Evolutionary conservation across 1,284 basidiomycete species (phyloP).

Genomic region (Leccinum subrobustum): DNA sequence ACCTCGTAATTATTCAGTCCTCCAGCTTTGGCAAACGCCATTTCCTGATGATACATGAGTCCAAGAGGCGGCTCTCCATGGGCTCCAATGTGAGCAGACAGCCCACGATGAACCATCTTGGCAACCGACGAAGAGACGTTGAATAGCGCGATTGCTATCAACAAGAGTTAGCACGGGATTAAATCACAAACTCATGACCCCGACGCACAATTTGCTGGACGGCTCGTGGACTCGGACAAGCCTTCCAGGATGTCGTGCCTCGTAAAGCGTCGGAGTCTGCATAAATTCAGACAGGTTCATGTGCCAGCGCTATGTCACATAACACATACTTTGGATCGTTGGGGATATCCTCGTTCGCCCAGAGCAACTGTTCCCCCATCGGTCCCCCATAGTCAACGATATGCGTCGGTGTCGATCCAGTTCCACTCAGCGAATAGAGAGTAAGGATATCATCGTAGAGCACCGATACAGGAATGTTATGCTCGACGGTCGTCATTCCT

Average conservation of each 20-base stretch:
- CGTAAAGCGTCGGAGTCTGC: slow-evolving; percentile 58
- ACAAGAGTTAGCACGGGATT: slow-evolving; percentile 6
- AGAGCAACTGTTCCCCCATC: slow-evolving; percentile 64
- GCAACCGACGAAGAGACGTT: slow-evolving; percentile 68
- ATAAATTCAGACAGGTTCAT: background rate
- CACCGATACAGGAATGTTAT: slow-evolving; percentile 59
- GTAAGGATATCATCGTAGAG: slow-evolving; percentile 69
- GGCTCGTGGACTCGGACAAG: slow-evolving; percentile 57
- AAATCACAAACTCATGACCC: background rate
- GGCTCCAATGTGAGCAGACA: slow-evolving; percentile 65
- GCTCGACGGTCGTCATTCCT: slow-evolving; percentile 81
- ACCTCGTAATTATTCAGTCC: slow-evolving; percentile 54
- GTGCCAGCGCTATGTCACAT: background rate
- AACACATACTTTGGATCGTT: slow-evolving; percentile 59
- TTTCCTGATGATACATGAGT: slow-evolving; percentile 72
- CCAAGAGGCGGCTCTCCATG: slow-evolving; percentile 75
- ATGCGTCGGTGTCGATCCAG: slow-evolving; percentile 72
- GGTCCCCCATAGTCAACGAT: slow-evolving; percentile 71
- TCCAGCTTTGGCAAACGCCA: slow-evolving; percentile 60
- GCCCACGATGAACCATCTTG: slow-evolving; percentile 60
- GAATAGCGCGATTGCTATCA: slow-evolving; percentile 58
- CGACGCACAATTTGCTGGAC: slow-evolving; percentile 56
- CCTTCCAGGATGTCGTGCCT: slow-evolving; percentile 64
- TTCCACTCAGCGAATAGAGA: slow-evolving; percentile 62
- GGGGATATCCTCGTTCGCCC: slow-evolving; percentile 63